Evolutionary conservation across 352 stramenopile species (phyloP).

Genomic region (Elongisporangium senticosum): DNA sequence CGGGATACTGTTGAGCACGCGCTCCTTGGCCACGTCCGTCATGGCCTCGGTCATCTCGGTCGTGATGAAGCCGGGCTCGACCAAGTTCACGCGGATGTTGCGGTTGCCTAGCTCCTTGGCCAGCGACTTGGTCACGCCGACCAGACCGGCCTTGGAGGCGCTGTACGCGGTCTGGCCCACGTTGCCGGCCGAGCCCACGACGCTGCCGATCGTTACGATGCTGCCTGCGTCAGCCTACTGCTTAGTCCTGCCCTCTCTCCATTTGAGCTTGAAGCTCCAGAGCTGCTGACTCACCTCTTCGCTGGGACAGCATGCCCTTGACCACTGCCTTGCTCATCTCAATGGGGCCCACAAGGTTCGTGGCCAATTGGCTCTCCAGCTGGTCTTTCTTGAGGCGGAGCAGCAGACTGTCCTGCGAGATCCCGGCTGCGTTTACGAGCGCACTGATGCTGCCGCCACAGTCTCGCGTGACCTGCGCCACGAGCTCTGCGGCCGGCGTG

Average conservation of each 20-base stretch:
- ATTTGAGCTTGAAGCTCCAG: background rate
- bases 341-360: conserved; percentile 72
- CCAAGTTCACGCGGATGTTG: conserved; percentile 85
- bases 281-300: conserved; percentile 14
- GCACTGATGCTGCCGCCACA: conserved; percentile 34
- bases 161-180: conserved; percentile 78
- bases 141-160: conserved; percentile 72
- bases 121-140: conserved; percentile 71
- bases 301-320: conserved; percentile 76
- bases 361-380: conserved; percentile 63
- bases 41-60: conserved; percentile 79
- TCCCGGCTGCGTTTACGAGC: conserved; percentile 72
- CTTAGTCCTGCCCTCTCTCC: background rate
- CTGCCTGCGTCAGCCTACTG: conserved; percentile 20
- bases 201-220: conserved; percentile 84
- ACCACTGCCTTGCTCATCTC: conserved; percentile 70
- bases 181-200: conserved; percentile 73
- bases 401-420: conserved; percentile 68
- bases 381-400: conserved; percentile 53
- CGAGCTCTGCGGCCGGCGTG: conserved; percentile 23
- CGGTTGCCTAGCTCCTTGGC: conserved; percentile 80
- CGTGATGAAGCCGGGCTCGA: conserved; percentile 80
- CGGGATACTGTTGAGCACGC: conserved; percentile 41
- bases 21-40: conserved; percentile 38
- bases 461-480: conserved; percentile 33